Conservation (phyloP, 352 stramenopile species). For the Pythium scleroteichum region DNA sequence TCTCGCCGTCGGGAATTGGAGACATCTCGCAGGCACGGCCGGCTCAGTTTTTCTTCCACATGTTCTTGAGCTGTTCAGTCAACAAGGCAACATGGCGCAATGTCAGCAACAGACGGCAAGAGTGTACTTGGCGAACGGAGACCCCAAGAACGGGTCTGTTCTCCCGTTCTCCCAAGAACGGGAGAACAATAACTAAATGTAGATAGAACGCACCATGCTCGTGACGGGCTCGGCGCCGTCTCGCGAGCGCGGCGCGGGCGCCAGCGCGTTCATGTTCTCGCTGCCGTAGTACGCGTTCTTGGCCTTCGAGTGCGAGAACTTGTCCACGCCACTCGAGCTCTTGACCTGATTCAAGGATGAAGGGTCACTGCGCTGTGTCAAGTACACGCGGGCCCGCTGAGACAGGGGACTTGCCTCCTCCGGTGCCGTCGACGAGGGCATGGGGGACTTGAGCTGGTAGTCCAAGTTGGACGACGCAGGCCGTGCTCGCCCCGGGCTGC, state of each 20-base stretch:
- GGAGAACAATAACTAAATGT: constrained; percentile 16
- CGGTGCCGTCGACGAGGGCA: not conserved
- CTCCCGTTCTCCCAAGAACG: no score
- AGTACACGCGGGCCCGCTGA: constrained; percentile 14
- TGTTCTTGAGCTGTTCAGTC: constrained; percentile 64
- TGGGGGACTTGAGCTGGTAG: constrained; percentile 24
- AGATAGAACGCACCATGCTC: constrained; percentile 30
- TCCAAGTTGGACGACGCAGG: constrained; percentile 16
- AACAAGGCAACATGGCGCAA: not conserved
- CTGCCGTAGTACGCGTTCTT: constrained; percentile 33
- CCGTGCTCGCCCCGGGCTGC: constrained; percentile 39
- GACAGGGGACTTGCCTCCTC: constrained; percentile 19
- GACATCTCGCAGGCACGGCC: not conserved
- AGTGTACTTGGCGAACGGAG: constrained; percentile 4
- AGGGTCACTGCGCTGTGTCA: constrained; percentile 16
- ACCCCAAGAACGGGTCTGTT: no score
- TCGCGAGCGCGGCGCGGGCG: constrained; percentile 20
- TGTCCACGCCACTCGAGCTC: constrained; percentile 28
- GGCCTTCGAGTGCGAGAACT: constrained; percentile 33
- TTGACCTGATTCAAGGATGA: constrained; percentile 19
- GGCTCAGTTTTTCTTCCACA: constrained; percentile 83
- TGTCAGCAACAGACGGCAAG: not conserved
- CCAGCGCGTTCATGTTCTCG: constrained; percentile 24
- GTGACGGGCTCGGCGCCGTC: constrained; percentile 26
- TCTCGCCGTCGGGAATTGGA: constrained; percentile 1